Evolutionary conservation across 306 rosid species (phyloP).

Genomic region (Sicyos baderoa): DNA sequence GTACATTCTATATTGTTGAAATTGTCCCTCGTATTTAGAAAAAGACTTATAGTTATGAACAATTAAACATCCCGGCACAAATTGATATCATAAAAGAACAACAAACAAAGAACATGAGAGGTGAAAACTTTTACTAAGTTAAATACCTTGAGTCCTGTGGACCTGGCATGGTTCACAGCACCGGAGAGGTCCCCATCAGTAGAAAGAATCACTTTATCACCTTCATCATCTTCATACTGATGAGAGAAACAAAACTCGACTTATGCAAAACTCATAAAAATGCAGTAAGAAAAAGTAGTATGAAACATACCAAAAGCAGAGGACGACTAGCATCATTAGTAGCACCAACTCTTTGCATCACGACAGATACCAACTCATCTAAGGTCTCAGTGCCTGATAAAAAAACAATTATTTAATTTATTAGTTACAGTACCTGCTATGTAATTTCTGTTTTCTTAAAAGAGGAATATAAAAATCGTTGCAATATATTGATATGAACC

Average conservation of each 20-base stretch:
- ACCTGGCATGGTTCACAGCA: slow-evolving; percentile 70
- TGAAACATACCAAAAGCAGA: slow-evolving; percentile 50
- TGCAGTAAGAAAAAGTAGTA: slow-evolving; percentile 22
- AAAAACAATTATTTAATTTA: background rate
- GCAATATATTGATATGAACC: background rate
- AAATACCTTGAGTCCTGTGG: slow-evolving; percentile 59
- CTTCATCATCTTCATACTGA: slow-evolving; percentile 95
- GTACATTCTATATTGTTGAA: background rate
- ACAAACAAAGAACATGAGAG: slow-evolving; percentile 2
- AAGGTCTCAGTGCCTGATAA: slow-evolving; percentile 59
- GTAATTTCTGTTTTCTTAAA: background rate
- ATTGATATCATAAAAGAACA: background rate
- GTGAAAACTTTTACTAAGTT: slow-evolving; percentile 5
- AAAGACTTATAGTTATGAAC: background rate
- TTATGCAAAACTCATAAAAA: background rate
- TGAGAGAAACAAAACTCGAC: background rate
- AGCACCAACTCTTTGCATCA: slow-evolving; percentile 55
- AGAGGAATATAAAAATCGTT: background rate
- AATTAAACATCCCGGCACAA: background rate
- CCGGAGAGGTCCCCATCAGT: slow-evolving; percentile 56
- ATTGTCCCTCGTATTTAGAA: background rate
- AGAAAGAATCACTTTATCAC: slow-evolving; percentile 73
- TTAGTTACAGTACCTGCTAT: background rate
- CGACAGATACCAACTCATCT: slow-evolving; percentile 58
- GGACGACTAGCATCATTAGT: slow-evolving; percentile 40